These are phyloP conservation scores for Acanthamoeba lenticulata DNA, from an alignment of 208 protist genomes.

Conservation along the genomic window DNA sequence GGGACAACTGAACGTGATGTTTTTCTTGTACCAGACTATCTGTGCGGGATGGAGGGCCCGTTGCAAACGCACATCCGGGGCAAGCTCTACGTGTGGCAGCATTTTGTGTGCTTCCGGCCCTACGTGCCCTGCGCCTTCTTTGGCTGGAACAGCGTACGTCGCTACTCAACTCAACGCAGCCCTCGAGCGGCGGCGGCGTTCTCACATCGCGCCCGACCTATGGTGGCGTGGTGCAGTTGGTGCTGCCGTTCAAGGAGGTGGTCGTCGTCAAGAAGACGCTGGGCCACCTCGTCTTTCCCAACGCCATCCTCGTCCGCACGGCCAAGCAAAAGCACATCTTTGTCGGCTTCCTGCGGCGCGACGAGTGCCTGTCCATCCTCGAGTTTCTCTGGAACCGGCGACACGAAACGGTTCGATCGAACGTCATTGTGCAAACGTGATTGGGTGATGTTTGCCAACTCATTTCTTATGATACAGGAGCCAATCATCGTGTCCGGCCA, in stretches of 20 bases:
- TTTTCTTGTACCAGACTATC: not conserved
- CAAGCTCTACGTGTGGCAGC: conserved; percentile 47
- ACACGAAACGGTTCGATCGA: not conserved
- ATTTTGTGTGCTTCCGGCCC: conserved; percentile 35
- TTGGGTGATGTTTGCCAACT: too few species aligned
- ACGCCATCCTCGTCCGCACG: not conserved
- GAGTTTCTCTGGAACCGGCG: conserved; percentile 9
- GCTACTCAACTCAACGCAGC: too few species aligned
- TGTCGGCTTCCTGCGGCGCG: not conserved
- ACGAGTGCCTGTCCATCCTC: conserved; percentile 1
- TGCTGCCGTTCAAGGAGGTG: not conserved
- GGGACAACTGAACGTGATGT: not conserved
- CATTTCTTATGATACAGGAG: not conserved
- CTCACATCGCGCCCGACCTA: too few species aligned
- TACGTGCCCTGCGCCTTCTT: conserved; percentile 15
- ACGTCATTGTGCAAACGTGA: not conserved
- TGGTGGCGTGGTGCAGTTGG: not conserved
- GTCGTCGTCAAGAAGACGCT: conserved; percentile 18
- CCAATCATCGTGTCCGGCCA: conserved; percentile 25
- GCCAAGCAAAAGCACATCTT: conserved; percentile 25
- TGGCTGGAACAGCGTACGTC: not conserved
- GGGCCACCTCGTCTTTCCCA: conserved; percentile 2
- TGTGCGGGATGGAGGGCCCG: not conserved
- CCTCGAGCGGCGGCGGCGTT: not conserved
- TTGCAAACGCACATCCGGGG: not conserved